Evolutionary conservation across 441 rosid species (phyloP).

Genomic region (California macrophylla): DNA sequence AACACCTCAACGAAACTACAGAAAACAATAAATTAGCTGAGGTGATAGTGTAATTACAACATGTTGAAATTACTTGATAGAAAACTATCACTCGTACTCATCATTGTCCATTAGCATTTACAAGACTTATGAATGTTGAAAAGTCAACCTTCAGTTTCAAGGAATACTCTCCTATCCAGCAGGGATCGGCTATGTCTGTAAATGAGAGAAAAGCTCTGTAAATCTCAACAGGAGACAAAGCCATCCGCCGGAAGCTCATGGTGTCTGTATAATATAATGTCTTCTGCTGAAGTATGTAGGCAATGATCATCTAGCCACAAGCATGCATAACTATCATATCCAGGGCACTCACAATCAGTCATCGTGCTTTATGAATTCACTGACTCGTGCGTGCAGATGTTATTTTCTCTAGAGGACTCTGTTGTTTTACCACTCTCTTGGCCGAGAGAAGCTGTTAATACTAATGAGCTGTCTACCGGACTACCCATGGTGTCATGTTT

Average conservation of each 20-base stretch:
- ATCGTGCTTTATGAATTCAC: slow-evolving; percentile 10
- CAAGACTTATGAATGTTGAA: too few relatives aligned
- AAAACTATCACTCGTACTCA: background rate
- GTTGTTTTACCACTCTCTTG: slow-evolving; percentile 7
- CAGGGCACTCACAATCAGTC: background rate
- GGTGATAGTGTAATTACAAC: background rate
- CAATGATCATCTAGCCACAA: slow-evolving; percentile 10
- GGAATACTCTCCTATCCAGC: background rate
- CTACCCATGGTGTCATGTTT: slow-evolving; percentile 9
- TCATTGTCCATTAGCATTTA: background rate
- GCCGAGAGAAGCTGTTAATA: background rate
- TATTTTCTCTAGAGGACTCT: slow-evolving; percentile 7
- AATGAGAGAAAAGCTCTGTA: background rate
- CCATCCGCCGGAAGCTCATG: background rate
- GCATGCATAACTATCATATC: slow-evolving; percentile 8
- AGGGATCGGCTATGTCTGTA: background rate
- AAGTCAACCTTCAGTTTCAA: background rate
- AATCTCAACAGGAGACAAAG: background rate
- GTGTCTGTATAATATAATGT: background rate
- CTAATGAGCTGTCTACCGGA: slow-evolving; percentile 16
- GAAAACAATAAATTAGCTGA: background rate
- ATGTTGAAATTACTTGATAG: background rate
- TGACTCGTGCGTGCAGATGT: background rate
- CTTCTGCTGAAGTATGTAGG: background rate
- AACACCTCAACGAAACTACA: background rate